Evolutionary conservation across 805 yeast species (phyloP), one percentile per base, ranked within the genome.

Genomic region (Wickerhamiella hasegawae): DNA sequence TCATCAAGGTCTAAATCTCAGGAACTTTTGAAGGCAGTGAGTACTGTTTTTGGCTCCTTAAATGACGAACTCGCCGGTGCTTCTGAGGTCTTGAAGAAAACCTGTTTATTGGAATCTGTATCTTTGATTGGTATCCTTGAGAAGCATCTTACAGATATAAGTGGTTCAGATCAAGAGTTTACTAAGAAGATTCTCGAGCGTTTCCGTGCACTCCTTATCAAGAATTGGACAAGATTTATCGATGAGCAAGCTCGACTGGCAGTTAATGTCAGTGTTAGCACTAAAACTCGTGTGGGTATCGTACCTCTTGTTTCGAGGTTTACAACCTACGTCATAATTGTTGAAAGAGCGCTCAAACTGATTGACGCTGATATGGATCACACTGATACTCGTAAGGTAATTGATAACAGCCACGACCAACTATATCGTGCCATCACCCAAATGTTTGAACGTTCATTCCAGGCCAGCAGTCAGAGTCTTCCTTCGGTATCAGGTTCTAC

Each of bases 141-240:
- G 39, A 45, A 54, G 18, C 52, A 58, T n/a, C 45, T 54, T 4
- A 46, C 45, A 18, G 48, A 45, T 9, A 48, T 62, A 15, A 65
- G 65, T 8, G 56, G 68, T 6, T 60, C 76, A 1, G 69, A 71
- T 49, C 84, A 76, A 48, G 94, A 80, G 42, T 81, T 66, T 45
- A 56, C 68, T 16, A 58, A 68, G 39, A 62, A 65, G 27, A 59
- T 66, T 35, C 59, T 76, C 41, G 62, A 60, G 22, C 70, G 69
- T 40, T 43, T 73, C 4, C 55, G 60, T n/a, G 71, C 71, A 20
- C 69, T 68, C 49, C 58, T 73, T 30, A 57, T 56, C 28, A 55
- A 54, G 24, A 59, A 61, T 14, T 82, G 93, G 93, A 56, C 57
- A 15, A 69, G 68, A 41, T 71, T 69, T 41, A 54, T 76, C 18